Evolutionary conservation across 2,329 filamentous ascomycete species (phyloP).

Genomic region (Xylariales sp.): DNA sequence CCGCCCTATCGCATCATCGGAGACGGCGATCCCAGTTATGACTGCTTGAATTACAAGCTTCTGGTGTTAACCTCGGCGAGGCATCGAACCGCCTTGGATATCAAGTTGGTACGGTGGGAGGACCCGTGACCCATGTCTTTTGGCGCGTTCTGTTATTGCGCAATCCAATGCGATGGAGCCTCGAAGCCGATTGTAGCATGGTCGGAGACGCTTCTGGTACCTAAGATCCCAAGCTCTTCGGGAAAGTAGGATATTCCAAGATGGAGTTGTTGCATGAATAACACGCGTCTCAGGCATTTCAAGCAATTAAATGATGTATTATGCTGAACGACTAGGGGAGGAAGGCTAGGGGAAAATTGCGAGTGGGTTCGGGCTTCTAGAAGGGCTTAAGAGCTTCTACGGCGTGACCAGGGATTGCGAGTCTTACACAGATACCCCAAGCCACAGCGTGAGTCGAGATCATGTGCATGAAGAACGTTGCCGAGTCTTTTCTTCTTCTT

Average conservation of each 20-base stretch:
- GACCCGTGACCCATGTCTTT: constrained; percentile 40
- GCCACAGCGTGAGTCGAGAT: constrained; percentile 33
- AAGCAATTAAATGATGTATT: constrained; percentile 61
- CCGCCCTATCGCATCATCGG: constrained; percentile 26
- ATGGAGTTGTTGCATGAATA: constrained; percentile 57
- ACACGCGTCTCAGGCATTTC: constrained; percentile 58
- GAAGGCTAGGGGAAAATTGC: constrained; percentile 36
- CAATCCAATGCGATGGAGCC: constrained; percentile 52
- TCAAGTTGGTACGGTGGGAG: constrained; percentile 32
- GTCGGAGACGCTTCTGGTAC: constrained; percentile 25
- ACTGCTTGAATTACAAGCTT: constrained; percentile 14
- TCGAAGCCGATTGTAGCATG: constrained; percentile 44
- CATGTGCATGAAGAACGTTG: constrained; percentile 10
- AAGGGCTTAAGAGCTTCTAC: constrained; percentile 37
- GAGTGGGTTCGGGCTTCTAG: constrained; percentile 39
- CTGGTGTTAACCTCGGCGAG: constrained; percentile 28
- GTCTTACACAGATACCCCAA: constrained; percentile 32
- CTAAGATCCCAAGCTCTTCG: constrained; percentile 34
- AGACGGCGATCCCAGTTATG: constrained; percentile 37
- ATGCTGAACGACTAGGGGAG: constrained; percentile 52
- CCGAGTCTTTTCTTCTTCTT: not conserved
- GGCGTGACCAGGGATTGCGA: constrained; percentile 32
- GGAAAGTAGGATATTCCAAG: constrained; percentile 41
- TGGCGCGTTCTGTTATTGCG: constrained; percentile 52
- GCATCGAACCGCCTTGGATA: constrained; percentile 27